Evolutionary conservation across 73 alveolate species (phyloP).

Genomic region (Tetrahymena elliotti): DNA sequence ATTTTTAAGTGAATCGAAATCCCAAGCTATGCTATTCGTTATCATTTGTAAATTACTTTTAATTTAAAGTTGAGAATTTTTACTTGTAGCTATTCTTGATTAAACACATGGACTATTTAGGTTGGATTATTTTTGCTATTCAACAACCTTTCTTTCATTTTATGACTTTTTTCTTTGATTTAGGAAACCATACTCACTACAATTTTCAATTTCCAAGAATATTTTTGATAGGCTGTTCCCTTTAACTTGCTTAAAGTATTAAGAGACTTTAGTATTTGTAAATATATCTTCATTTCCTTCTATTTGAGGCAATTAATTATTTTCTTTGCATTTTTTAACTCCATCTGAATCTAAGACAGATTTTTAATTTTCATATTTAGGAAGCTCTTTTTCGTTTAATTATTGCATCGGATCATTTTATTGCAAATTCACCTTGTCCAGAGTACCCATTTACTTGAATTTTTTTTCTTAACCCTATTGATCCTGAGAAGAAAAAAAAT

Average conservation of each 20-base stretch:
- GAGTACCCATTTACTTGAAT: not conserved
- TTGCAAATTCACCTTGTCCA: not conserved
- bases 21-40: not conserved
- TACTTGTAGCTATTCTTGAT: not conserved
- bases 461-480: not conserved
- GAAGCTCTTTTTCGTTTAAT: not conserved
- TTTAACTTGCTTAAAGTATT: too few relatives aligned
- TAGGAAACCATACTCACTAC: not conserved
- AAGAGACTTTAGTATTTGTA: not conserved
- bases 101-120: not conserved
- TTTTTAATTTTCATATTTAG: not conserved
- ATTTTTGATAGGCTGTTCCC: not conserved
- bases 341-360: not conserved
- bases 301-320: not conserved
- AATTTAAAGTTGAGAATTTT: not conserved
- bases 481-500: not conserved
- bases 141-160: not conserved
- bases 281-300: not conserved
- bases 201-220: not conserved
- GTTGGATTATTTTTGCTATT: not conserved
- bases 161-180: not conserved
- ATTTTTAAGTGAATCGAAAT: not conserved
- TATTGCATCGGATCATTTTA: not conserved
- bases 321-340: not conserved
- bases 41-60: not conserved